Base-by-base conservation (phyloP, 441 rosid genomes). In the Dalechampia spathulata region DNA sequence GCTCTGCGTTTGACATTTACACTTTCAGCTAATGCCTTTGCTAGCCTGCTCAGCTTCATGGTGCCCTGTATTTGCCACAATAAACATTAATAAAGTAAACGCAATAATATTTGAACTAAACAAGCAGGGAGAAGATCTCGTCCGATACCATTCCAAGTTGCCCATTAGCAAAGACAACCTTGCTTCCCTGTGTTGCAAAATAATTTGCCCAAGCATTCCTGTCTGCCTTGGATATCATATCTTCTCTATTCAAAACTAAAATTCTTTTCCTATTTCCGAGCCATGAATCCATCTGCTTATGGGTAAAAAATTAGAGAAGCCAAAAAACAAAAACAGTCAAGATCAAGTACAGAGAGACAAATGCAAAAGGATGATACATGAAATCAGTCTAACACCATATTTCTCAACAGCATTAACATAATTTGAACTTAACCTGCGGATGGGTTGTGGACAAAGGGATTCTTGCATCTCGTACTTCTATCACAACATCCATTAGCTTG, bases 171-270 rank as follows among this genome's bases (percentile, higher is more conserved):
- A 84, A 80, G 55, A 91, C 65, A 69, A 80, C 86, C 58, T 80
- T 86, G 22, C 67, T 76, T 48, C 95, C 98, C 69, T 86, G 93
- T 57, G 58, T 86, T 17, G 93, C 66, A 71, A 82, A 91, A 70
- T 86, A 86, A 73, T 79, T 73, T 14, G 95, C 91, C 98, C 96
- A 88, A 60, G 93, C 86, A 80, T 92, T 84, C 63, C 96, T 78
- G 64, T 88, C 96, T 30, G 65, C 85, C 48, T 76, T 83, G 39
- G 95, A 84, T 69, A 88, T 81, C 96, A 88, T 88, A 73, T 92
- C 98, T 78, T 88, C 96, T 70, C 96, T 76, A 60, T 92, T 92
- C 66, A 92, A 72, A 38, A 92, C 96, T 71, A 92, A 73, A 68
- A 88, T 77, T 64, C 85, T 80, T 70, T 79, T 92, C 83, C 91